These are phyloP conservation scores for Hordeum pubiflorum DNA, from an alignment of 202 grass and related monocot genomes.

Conservation along the genomic window DNA sequence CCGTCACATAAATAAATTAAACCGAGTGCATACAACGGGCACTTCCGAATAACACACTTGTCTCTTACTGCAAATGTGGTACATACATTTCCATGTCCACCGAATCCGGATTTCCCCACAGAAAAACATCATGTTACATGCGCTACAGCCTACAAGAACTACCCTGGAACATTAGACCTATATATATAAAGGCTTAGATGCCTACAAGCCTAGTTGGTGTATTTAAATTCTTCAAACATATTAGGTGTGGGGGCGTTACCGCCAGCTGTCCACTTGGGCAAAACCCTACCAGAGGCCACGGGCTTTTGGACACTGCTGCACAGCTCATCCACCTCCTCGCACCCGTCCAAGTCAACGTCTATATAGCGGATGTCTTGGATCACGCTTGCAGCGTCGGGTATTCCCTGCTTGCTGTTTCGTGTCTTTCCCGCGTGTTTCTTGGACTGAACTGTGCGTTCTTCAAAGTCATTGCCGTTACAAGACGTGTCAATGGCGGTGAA, in stretches of 20 bases:
- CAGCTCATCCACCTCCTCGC: conserved; percentile 16
- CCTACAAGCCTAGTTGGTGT: conserved; percentile 31
- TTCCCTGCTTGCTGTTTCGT: neutral
- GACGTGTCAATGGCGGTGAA: conserved; percentile 7
- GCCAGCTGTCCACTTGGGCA: conserved; percentile 40
- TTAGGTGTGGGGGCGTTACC: neutral
- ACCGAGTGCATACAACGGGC: neutral
- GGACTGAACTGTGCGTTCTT: conserved; percentile 52
- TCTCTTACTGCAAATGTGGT: too few relatives aligned
- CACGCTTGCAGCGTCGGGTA: conserved; percentile 29
- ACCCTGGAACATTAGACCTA: neutral
- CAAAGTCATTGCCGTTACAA: conserved; percentile 43
- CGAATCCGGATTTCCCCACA: neutral
- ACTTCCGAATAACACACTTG: neutral
- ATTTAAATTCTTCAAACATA: conserved; percentile 33
- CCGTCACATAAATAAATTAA: neutral
- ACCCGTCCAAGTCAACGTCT: conserved; percentile 65
- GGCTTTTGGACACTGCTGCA: conserved; percentile 31
- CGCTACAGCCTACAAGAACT: neutral
- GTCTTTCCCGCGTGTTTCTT: conserved; percentile 53
- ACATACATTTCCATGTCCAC: neutral
- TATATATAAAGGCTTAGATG: neutral
- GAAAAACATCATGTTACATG: neutral
- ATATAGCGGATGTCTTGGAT: conserved; percentile 10
- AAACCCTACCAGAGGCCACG: conserved; percentile 39